phyloP scores from a whole-genome alignment of 148 eudicot species.

The Vaccinium macrocarpon region DNA sequence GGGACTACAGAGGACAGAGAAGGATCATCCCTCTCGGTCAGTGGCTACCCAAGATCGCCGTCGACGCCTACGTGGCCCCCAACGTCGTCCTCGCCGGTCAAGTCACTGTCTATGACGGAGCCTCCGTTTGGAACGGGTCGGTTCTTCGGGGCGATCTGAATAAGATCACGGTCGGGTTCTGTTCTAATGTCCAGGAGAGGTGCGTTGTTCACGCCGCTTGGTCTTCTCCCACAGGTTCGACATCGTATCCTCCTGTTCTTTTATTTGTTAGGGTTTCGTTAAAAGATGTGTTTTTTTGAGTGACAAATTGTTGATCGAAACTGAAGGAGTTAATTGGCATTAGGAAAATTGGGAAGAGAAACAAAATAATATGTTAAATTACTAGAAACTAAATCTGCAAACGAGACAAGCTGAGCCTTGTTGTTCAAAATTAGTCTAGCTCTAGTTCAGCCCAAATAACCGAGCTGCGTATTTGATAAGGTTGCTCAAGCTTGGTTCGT shows the following conservation, averaged over 20 bases:
- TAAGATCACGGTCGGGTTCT: constrained; percentile 81
- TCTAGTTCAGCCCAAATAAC: too few relatives aligned
- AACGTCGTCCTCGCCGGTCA: constrained; percentile 98
- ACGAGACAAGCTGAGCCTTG: too few relatives aligned
- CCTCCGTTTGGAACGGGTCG: constrained; percentile 92
- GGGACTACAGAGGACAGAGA: constrained; percentile 96
- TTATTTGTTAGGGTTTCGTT: constrained; percentile 15
- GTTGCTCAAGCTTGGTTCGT: too few relatives aligned
- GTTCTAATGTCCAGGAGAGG: constrained; percentile 85
- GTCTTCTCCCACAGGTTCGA: constrained; percentile 88
- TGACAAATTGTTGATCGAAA: neutral
- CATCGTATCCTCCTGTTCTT: neutral
- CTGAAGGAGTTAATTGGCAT: neutral
- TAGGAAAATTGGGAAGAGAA: neutral
- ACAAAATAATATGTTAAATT: neutral
- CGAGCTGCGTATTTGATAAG: too few relatives aligned
- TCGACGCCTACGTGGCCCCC: constrained; percentile 95
- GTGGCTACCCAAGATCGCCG: constrained; percentile 96
- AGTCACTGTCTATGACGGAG: constrained; percentile 82
- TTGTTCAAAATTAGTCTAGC: too few relatives aligned
- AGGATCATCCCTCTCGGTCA: constrained; percentile 78
- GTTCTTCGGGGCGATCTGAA: constrained; percentile 90
- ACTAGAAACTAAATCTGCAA: neutral
- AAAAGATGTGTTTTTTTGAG: neutral
- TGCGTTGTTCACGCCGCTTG: constrained; percentile 97